Percentiles rank a stretch among this genome's conserved stretches.
Conservation (phyloP, 306 rosid species). For the Hippophae tibetana region DNA sequence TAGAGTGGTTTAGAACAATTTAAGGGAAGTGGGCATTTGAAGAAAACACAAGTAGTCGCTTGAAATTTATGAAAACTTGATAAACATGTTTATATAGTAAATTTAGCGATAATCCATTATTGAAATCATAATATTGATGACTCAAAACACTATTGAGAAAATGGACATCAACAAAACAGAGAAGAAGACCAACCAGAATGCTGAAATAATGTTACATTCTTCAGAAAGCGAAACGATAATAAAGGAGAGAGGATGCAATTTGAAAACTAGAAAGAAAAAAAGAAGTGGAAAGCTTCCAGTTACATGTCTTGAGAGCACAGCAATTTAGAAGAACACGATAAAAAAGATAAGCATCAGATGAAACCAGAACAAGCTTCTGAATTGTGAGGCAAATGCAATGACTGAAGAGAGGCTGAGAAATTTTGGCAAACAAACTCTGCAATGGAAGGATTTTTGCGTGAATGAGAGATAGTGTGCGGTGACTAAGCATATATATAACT, state of each 20-base stretch:
- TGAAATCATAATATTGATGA: constrained; percentile 23
- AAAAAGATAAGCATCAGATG: constrained; percentile 20
- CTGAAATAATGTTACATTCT: constrained; percentile 52
- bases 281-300: constrained; percentile 28
- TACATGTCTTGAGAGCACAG: constrained; percentile 40
- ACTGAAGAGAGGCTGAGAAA: constrained; percentile 12
- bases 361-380: constrained; percentile 18
- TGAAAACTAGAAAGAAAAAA: constrained; percentile 13
- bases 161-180: constrained; percentile 31
- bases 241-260: background rate
- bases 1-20: constrained; percentile 21
- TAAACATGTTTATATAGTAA: constrained; percentile 12
- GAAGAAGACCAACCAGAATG: constrained; percentile 15
- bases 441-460: constrained; percentile 26
- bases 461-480: constrained; percentile 30
- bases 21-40: constrained; percentile 33
- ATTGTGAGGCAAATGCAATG: constrained; percentile 14
- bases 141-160: constrained; percentile 39
- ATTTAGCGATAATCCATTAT: constrained; percentile 65
- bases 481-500: constrained; percentile 26
- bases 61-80: constrained; percentile 12
- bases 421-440: constrained; percentile 16
- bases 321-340: constrained; percentile 2
- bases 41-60: constrained; percentile 14
- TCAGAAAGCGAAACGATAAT: constrained; percentile 20